Conservation (phyloP, 2,329 filamentous ascomycete genomes). For the Tolypocladium tropicale region DNA sequence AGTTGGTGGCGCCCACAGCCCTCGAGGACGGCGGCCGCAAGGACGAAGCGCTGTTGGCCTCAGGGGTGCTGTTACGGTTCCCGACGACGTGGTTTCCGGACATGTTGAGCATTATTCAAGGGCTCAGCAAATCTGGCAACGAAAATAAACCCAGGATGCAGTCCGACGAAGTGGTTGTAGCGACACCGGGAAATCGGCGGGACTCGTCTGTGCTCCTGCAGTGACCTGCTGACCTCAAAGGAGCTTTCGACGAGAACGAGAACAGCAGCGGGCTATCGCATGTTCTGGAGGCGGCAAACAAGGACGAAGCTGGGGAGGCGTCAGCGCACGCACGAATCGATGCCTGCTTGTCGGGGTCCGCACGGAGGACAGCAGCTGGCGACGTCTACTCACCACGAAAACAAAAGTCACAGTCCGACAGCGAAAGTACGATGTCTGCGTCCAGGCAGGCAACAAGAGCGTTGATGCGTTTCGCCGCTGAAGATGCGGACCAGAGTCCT, state of each 20-base stretch:
- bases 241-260: constrained; percentile 33
- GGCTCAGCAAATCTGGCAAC: constrained; percentile 3
- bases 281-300: constrained; percentile 17
- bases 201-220: constrained; percentile 52
- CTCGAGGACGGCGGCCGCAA: constrained; percentile 76
- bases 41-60: constrained; percentile 71
- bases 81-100: constrained; percentile 60
- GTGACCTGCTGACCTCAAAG: constrained; percentile 76
- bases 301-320: constrained; percentile 1
- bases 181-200: neutral
- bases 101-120: constrained; percentile 44
- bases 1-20: constrained; percentile 66
- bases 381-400: neutral
- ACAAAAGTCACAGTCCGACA: constrained; percentile 14
- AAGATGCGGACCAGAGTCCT: constrained; percentile 18
- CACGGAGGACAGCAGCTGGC: neutral
- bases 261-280: constrained; percentile 19
- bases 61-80: constrained; percentile 96
- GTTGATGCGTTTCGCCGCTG: constrained; percentile 17
- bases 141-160: neutral
- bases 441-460: constrained; percentile 25
- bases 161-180: neutral
- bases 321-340: neutral
- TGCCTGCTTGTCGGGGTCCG: neutral
- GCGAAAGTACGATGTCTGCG: constrained; percentile 25